Conservation (phyloP, 495 filamentous ascomycete species). For the Jackrogersella multiformis region DNA sequence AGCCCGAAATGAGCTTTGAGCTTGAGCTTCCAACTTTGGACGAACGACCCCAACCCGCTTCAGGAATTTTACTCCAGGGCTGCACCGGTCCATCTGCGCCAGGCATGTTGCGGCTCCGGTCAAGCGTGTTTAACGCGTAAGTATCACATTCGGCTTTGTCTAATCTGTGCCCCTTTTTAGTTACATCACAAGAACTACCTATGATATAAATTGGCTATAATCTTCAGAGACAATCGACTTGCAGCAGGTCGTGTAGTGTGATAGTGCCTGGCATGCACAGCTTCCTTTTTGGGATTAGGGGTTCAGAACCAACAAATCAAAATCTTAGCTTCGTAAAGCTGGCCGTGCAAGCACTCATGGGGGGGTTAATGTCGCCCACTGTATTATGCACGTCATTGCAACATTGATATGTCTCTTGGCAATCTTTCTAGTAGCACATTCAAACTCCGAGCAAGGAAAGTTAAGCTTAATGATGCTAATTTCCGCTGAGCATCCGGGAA, state of each 20-base stretch:
- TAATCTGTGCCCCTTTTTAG: conserved; percentile 10
- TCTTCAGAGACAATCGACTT: conserved; percentile 32
- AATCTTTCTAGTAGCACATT: conserved; percentile 12
- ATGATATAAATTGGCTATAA: conserved; percentile 21
- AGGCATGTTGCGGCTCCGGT: conserved; percentile 34
- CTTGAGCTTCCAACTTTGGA: conserved; percentile 34
- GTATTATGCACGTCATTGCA: conserved; percentile 40
- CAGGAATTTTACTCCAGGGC: conserved; percentile 18
- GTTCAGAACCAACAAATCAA: conserved; percentile 21
- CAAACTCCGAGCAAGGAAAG: conserved; percentile 17
- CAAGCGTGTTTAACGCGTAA: conserved; percentile 16
- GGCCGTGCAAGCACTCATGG: conserved; percentile 35
- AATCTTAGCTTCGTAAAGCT: conserved; percentile 1
- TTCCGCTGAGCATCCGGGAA: conserved; percentile 18
- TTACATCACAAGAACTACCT: conserved; percentile 42
- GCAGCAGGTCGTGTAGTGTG: conserved; percentile 38
- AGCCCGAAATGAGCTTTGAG: conserved; percentile 16
- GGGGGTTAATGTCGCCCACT: conserved; percentile 34
- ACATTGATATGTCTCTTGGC: conserved; percentile 37
- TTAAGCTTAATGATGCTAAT: conserved; percentile 32
- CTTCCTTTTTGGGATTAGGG: conserved; percentile 45
- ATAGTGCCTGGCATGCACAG: conserved; percentile 41
- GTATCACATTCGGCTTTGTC: conserved; percentile 27
- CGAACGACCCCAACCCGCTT: conserved; percentile 13
- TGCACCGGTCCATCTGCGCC: background rate